Evolutionary conservation across 345 rosid genomes (phyloP), one percentile per base, ranked within the genome.

Genomic region (Nasturtium officinale): DNA sequence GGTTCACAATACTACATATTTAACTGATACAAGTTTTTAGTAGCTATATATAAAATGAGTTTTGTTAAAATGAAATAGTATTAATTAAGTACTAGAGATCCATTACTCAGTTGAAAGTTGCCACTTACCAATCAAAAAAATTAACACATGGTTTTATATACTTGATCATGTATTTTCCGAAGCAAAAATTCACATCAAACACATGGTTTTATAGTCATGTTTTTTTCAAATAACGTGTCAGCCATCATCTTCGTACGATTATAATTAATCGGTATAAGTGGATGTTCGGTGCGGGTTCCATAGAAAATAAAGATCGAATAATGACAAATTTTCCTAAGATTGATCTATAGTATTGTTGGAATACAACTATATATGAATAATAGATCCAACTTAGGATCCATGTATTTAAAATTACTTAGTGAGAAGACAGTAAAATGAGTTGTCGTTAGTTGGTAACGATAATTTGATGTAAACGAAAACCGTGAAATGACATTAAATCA

Each of bases 1-100:
- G 59, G 40, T 20, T 72, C 70, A 63, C 29, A 35, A 4, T 63
- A 43, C 28, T 69, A 12, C 9, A 30, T 42, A 52, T 63, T 62
- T 38, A n/a, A 10, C 47, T 53, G 4, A 20, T 42, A 20, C 11
- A 20, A 53, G 17, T 30, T 42, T 23, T 25, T 48, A 38, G 42
- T 17, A 61, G 37, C 9, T 66, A 16, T 8, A 5, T 40, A 5
- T 40, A 40, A 3, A 35, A 26, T 51, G 29, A 40, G 53, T 18
- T 51, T 17, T 28, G 23, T 4, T 37, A 40, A 53, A 23, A 17
- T 26, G 13, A 53, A 45, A 63, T 26, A 26, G 23, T 43, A 20
- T 25, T 2, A 35, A 20, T 25, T 2, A 35, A 8, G 38, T 21
- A 4, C 37, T 56, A 56, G 40, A 56, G 61, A 32, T 10, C 16